Evolutionary conservation across 83 land plant genomes (phyloP).

Genomic region (Isoetes engelmannii): DNA sequence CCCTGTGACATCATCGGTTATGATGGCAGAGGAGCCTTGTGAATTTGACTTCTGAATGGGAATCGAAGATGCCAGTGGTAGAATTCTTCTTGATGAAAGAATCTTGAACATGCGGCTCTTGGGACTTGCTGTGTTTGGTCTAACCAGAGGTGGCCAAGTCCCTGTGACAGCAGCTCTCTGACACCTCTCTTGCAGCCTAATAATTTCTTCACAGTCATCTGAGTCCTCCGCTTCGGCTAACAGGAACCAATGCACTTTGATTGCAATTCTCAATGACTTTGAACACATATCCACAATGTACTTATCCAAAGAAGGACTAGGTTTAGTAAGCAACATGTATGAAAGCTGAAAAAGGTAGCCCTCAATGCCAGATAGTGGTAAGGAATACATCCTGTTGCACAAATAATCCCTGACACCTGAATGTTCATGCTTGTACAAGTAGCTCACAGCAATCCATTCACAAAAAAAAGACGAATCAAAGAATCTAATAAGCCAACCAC

Average conservation of each 20-base stretch:
- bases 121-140: slow-evolving; percentile 49
- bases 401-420: slow-evolving; percentile 90
- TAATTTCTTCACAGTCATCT: slow-evolving; percentile 69
- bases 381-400: slow-evolving; percentile 94
- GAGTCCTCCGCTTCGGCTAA: slow-evolving; percentile 89
- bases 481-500: slow-evolving; percentile 97
- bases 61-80: slow-evolving; percentile 74
- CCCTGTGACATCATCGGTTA: slow-evolving; percentile 23
- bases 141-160: slow-evolving; percentile 81
- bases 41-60: slow-evolving; percentile 31
- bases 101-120: slow-evolving; percentile 62
- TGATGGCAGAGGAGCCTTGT: slow-evolving; percentile 15
- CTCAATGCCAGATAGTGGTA: slow-evolving; percentile 93
- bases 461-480: slow-evolving; percentile 97
- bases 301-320: slow-evolving; percentile 89
- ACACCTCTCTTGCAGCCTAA: slow-evolving; percentile 85
- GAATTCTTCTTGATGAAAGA: slow-evolving; percentile 68
- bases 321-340: slow-evolving; percentile 91
- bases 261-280: slow-evolving; percentile 76
- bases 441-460: slow-evolving; percentile 99
- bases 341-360: slow-evolving; percentile 93
- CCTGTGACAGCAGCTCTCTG: slow-evolving; percentile 95
- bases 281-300: slow-evolving; percentile 93
- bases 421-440: slow-evolving; percentile 93
- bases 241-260: slow-evolving; percentile 97